Conservation (phyloP, 805 yeast species). For the Candida ulmi region DNA sequence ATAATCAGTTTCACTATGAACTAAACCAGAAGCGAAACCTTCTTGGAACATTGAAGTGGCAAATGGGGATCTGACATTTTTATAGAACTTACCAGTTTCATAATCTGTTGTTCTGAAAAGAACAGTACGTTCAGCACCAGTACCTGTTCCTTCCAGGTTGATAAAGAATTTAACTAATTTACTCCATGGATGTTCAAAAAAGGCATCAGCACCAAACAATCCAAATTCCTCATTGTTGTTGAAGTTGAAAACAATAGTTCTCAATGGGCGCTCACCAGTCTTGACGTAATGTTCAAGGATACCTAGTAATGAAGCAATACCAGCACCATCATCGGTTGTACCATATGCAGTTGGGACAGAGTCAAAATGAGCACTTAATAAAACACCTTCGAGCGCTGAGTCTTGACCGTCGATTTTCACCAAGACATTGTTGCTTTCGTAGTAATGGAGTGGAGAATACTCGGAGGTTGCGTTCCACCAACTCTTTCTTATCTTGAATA, state of each 20-base stretch:
- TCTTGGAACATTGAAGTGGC: conserved; percentile 79
- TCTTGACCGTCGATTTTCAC: conserved; percentile 68
- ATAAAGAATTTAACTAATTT: conserved; percentile 56
- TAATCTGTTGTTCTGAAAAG: conserved; percentile 80
- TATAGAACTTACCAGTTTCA: conserved; percentile 55
- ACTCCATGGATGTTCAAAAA: conserved; percentile 70
- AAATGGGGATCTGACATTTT: conserved; percentile 59
- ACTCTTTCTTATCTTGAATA: conserved; percentile 45
- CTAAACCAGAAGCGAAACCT: conserved; percentile 69
- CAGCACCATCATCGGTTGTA: conserved; percentile 90
- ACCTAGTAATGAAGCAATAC: conserved; percentile 76
- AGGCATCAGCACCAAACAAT: conserved; percentile 71
- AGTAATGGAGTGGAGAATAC: conserved; percentile 54
- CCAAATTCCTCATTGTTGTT: conserved; percentile 91
- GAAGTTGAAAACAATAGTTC: conserved; percentile 78
- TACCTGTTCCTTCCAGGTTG: conserved; percentile 90
- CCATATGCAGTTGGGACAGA: conserved; percentile 85
- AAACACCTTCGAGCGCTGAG: conserved; percentile 53
- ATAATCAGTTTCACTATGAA: conserved; percentile 83
- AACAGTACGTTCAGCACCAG: conserved; percentile 66
- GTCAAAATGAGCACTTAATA: conserved; percentile 84
- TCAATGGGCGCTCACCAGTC: conserved; percentile 44
- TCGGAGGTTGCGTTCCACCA: conserved; percentile 37
- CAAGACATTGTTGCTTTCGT: conserved; percentile 75
- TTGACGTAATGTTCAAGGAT: conserved; percentile 45